These are phyloP conservation scores for Diaporthe citri DNA, from an alignment of 2,329 filamentous ascomycete species.

Conservation along the genomic window DNA sequence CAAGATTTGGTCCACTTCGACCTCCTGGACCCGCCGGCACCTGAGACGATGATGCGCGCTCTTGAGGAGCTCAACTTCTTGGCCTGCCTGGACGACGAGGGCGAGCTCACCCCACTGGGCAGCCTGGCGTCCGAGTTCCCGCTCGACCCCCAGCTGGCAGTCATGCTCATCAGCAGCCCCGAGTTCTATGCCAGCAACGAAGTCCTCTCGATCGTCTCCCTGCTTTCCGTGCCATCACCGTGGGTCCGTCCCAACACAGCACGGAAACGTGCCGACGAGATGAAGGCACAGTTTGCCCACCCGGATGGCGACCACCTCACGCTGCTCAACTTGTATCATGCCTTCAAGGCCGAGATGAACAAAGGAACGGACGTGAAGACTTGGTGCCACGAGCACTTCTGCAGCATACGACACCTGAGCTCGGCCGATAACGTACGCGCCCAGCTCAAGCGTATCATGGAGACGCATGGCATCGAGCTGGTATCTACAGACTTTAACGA, in stretches of 20 bases:
- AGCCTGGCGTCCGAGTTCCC: conserved; percentile 94
- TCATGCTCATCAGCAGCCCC: conserved; percentile 97
- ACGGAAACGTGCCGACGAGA: conserved; percentile 93
- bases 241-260: conserved; percentile 89
- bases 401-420: conserved; percentile 87
- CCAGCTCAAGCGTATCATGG: conserved; percentile 97
- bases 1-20: conserved; percentile 98
- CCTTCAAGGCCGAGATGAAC: conserved; percentile 84
- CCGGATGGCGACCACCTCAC: conserved; percentile 95
- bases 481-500: conserved; percentile 91
- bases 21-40: conserved; percentile 97
- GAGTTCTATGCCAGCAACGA: conserved; percentile 99
- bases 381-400: conserved; percentile 98
- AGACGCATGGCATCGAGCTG: conserved; percentile 87
- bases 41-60: conserved; percentile 98
- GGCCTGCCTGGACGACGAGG: conserved; percentile 95
- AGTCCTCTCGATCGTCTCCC: conserved; percentile 92
- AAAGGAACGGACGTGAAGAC: conserved; percentile 78
- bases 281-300: conserved; percentile 95
- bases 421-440: conserved; percentile 94
- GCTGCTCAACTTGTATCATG: conserved; percentile 97
- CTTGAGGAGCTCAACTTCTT: conserved; percentile 98
- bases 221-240: conserved; percentile 94
- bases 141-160: conserved; percentile 91
- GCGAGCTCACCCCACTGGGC: conserved; percentile 88